Conservation (phyloP, 1,139 yeast species). For the Diutina rugosa region DNA sequence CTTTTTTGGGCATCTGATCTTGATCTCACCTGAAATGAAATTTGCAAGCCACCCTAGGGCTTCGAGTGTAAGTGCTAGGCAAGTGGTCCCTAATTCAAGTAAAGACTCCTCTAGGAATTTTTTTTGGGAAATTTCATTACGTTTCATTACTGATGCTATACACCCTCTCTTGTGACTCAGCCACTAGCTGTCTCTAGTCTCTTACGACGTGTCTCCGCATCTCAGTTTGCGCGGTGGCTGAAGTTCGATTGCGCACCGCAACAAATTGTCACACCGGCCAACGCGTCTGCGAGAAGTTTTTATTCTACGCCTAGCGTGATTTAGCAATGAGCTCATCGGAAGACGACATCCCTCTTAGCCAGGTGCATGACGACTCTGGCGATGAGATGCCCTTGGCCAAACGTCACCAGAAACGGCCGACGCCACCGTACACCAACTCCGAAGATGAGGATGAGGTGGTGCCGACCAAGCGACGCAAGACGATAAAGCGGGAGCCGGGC, state of each 20-base stretch:
- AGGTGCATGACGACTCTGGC: background rate
- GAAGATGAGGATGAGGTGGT: background rate
- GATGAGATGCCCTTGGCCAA: background rate
- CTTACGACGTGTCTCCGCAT: too few relatives aligned
- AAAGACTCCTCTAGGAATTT: too few relatives aligned
- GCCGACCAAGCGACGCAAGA: background rate
- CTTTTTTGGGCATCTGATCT: too few relatives aligned
- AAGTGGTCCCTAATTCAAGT: too few relatives aligned
- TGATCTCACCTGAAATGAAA: too few relatives aligned
- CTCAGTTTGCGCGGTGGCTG: background rate
- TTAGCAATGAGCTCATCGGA: background rate
- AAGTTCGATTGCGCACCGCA: background rate
- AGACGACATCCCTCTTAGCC: constrained; percentile 2
- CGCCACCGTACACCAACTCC: background rate
- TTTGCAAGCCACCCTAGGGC: too few relatives aligned
- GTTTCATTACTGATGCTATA: too few relatives aligned
- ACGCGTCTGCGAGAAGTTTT: background rate
- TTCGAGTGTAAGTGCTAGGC: too few relatives aligned
- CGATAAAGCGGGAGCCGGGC: background rate
- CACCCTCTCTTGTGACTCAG: too few relatives aligned
- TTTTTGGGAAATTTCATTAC: too few relatives aligned
- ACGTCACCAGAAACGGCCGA: background rate
- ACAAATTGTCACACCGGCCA: background rate
- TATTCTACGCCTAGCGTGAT: background rate
- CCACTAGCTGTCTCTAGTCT: too few relatives aligned